A percentile compares a stretch with the other conserved stretches of the same genome.
These are phyloP conservation scores for Paramecium caudatum DNA, from an alignment of 73 alveolate genomes.

Conservation along the genomic window DNA sequence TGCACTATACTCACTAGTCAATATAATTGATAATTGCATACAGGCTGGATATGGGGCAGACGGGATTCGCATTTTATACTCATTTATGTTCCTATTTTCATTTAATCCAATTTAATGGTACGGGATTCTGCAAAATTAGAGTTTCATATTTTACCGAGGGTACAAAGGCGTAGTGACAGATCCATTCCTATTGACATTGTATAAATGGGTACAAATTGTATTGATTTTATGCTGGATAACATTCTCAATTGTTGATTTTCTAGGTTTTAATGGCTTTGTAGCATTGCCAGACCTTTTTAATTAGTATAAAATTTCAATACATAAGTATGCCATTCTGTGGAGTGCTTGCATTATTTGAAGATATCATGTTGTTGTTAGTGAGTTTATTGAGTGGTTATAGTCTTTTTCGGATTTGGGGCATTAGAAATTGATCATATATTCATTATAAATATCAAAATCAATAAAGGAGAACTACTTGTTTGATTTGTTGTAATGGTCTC, in stretches of 20 bases:
- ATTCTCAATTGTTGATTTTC: not conserved
- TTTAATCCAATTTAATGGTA: conserved; percentile 66
- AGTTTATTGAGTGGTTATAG: conserved; percentile 36
- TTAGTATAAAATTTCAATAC: not conserved
- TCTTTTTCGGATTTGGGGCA: not conserved
- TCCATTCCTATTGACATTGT: not conserved
- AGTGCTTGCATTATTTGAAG: conserved; percentile 45
- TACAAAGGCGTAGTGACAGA: conserved; percentile 55
- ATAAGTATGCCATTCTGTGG: conserved; percentile 47
- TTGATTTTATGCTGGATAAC: conserved; percentile 56
- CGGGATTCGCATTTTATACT: conserved; percentile 53
- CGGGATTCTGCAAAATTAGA: not conserved
- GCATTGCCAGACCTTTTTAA: not conserved
- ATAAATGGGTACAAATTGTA: conserved; percentile 44
- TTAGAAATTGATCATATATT: conserved; percentile 26
- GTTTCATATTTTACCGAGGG: conserved; percentile 63
- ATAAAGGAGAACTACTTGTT: too few species aligned
- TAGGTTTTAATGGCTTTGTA: conserved; percentile 64
- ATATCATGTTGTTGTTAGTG: not conserved
- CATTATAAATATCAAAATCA: too few species aligned
- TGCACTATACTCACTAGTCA: not conserved
- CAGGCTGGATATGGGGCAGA: not conserved
- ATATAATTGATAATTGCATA: conserved; percentile 30
- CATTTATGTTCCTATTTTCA: conserved; percentile 60
- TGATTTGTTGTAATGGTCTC: too few species aligned